A percentile compares a stretch with the other conserved stretches of the same genome.
phyloP scores from a whole-genome alignment of 2,329 filamentous ascomycete species.

The Colletotrichum magnum region DNA sequence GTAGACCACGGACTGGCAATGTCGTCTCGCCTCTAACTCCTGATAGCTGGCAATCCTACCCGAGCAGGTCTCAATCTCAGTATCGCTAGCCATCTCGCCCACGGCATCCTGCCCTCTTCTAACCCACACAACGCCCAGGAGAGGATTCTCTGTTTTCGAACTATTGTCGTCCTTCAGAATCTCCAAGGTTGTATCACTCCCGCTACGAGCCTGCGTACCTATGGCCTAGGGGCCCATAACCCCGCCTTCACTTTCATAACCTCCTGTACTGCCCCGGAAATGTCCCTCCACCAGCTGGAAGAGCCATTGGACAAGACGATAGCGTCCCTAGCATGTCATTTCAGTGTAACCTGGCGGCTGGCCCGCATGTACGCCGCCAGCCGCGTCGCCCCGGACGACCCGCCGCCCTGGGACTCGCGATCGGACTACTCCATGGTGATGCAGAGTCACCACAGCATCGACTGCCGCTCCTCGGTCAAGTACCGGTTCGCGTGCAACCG shows the following conservation, averaged over 20 bases:
- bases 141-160: slow-evolving; percentile 53
- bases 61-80: slow-evolving; percentile 44
- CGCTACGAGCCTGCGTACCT: slow-evolving; percentile 1
- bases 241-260: not conserved
- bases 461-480: slow-evolving; percentile 63
- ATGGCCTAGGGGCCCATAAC: not conserved
- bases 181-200: slow-evolving; percentile 53
- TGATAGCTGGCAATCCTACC: slow-evolving; percentile 43
- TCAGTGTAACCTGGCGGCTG: slow-evolving; percentile 64
- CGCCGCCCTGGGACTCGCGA: slow-evolving; percentile 58
- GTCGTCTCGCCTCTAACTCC: not conserved
- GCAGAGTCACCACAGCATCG: slow-evolving; percentile 64
- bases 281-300: slow-evolving; percentile 1
- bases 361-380: slow-evolving; percentile 62
- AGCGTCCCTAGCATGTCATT: slow-evolving; percentile 57
- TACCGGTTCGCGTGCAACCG: slow-evolving; percentile 65
- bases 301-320: slow-evolving; percentile 53
- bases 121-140: slow-evolving; percentile 44
- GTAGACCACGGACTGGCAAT: not conserved
- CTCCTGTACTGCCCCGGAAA: slow-evolving; percentile 3
- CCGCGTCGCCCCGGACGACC: slow-evolving; percentile 58
- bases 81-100: slow-evolving; percentile 45
- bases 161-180: slow-evolving; percentile 58
- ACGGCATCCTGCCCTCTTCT: slow-evolving; percentile 41
- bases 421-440: slow-evolving; percentile 68